Percentiles rank a stretch among this genome's conserved stretches.
Evolutionary conservation across 129 eudicot species (phyloP).

Genomic region (Arctium lappa): DNA sequence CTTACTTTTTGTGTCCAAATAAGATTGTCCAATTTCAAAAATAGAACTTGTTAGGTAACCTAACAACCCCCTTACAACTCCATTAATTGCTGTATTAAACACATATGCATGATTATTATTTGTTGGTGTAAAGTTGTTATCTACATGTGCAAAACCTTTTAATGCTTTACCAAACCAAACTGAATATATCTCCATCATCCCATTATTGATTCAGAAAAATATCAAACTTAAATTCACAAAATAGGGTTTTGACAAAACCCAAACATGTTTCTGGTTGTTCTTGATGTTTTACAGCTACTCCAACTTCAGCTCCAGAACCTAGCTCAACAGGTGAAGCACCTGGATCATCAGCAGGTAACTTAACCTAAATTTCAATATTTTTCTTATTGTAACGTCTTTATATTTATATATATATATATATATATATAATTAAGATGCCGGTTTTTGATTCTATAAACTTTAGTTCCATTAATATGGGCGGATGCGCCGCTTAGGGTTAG

Average conservation of each 20-base stretch:
- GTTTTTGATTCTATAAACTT: too few relatives aligned
- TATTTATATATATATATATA: too few relatives aligned
- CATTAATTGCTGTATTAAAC: background rate
- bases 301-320: constrained; percentile 24
- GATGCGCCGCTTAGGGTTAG: too few relatives aligned
- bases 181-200: too few relatives aligned
- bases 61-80: background rate
- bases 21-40: background rate
- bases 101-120: too few relatives aligned
- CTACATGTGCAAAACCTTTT: too few relatives aligned
- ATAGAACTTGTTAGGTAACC: background rate
- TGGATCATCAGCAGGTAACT: constrained; percentile 27
- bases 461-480: too few relatives aligned
- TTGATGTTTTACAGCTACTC: constrained; percentile 3
- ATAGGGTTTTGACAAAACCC: background rate
- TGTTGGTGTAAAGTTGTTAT: too few relatives aligned
- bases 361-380: background rate
- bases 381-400: too few relatives aligned
- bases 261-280: background rate
- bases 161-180: too few relatives aligned
- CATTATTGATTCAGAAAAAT: background rate
- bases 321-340: constrained; percentile 21
- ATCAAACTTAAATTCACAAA: background rate
- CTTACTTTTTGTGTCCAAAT: background rate
- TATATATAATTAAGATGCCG: too few relatives aligned